phyloP scores from a whole-genome alignment of 1,284 basidiomycete species.

The Pseudozyma flocculosa region DNA sequence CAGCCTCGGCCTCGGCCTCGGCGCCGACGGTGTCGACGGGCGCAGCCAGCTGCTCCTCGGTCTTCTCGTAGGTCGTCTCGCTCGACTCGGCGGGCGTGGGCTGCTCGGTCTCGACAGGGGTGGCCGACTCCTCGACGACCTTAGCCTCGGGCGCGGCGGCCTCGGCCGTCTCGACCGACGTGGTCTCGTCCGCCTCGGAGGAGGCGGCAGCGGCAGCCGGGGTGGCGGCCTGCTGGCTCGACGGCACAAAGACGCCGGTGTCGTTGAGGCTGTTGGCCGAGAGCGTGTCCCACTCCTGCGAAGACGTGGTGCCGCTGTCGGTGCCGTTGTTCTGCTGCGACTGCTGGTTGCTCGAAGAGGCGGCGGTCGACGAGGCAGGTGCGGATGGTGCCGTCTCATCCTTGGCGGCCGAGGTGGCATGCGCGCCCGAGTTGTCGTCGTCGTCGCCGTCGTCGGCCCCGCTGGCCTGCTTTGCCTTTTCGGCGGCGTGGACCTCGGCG shows the following conservation, averaged over 20 bases:
- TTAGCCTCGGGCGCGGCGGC: too few species aligned
- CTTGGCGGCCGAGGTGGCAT: neutral
- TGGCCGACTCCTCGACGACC: too few species aligned
- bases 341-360: constrained; percentile 7
- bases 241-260: constrained; percentile 26
- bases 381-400: constrained; percentile 12
- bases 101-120: neutral
- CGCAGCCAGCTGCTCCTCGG: neutral
- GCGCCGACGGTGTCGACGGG: neutral
- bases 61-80: neutral
- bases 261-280: constrained; percentile 34
- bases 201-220: too few species aligned
- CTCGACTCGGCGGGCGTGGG: neutral
- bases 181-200: too few species aligned
- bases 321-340: constrained; percentile 12
- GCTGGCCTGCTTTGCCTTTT: neutral
- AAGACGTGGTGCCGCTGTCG: constrained; percentile 42
- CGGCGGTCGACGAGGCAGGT: constrained; percentile 7
- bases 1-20: neutral
- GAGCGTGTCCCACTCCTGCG: constrained; percentile 46
- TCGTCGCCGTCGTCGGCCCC: constrained; percentile 5
- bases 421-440: neutral
- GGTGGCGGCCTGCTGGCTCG: constrained; percentile 12
- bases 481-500: neutral
- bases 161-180: too few species aligned